A percentile compares a stretch with the other conserved stretches of the same genome.
phyloP scores from a whole-genome alignment of 306 rosid genomes.

The Trifolium dubium region DNA sequence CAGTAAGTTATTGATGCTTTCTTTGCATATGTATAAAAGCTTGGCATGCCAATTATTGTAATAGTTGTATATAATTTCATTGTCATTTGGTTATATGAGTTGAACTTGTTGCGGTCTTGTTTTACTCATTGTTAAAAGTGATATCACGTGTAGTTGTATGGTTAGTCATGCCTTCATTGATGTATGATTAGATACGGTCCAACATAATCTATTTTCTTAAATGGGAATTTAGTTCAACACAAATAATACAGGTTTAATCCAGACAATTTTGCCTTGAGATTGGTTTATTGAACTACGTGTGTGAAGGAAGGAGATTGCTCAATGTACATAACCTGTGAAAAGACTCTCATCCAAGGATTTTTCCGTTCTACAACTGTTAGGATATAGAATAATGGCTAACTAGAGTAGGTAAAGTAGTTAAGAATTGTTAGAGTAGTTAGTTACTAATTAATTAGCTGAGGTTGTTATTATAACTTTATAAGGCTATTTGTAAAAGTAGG shows the following conservation, averaged over 20 bases:
- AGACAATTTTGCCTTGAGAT: background rate
- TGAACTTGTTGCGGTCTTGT: background rate
- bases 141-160: constrained; percentile 4
- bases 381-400: too few relatives aligned
- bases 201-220: background rate
- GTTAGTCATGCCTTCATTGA: constrained; percentile 21
- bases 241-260: background rate
- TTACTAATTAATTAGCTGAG: too few relatives aligned
- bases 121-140: constrained; percentile 6
- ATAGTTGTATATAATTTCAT: background rate
- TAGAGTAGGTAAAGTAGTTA: too few relatives aligned
- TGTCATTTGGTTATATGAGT: background rate
- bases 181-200: constrained; percentile 9
- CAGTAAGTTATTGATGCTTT: background rate
- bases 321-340: background rate
- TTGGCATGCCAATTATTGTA: background rate
- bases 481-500: too few relatives aligned
- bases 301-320: background rate
- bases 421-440: too few relatives aligned
- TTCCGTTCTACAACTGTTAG: background rate
- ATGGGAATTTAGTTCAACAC: background rate
- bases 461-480: too few relatives aligned
- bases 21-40: background rate
- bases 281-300: background rate
- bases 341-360: background rate